Conservation (phyloP, 495 filamentous ascomycete genomes). For the Aspergillus coremiiformis region DNA sequence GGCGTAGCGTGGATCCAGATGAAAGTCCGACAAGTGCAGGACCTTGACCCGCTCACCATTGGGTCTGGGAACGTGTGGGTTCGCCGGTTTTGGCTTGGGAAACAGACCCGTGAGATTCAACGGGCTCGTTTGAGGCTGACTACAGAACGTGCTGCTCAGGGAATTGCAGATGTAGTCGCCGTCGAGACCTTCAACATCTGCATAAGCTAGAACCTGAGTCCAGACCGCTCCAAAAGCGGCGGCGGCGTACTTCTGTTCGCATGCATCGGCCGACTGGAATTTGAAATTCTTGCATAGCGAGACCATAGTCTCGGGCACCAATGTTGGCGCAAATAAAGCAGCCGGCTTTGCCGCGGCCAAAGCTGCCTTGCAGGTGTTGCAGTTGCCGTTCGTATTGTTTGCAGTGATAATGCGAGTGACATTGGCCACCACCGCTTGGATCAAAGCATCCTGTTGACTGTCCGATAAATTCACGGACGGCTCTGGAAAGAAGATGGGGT, state of each 20-base stretch:
- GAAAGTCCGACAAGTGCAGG: slow-evolving; percentile 53
- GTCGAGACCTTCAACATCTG: slow-evolving; percentile 48
- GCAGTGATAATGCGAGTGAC: slow-evolving; percentile 40
- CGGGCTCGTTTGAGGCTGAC: slow-evolving; percentile 34
- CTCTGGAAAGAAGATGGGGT: slow-evolving; percentile 44
- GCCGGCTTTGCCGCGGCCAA: slow-evolving; percentile 44
- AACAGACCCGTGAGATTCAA: slow-evolving; percentile 41
- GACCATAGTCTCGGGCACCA: slow-evolving; percentile 45
- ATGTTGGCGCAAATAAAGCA: slow-evolving; percentile 39
- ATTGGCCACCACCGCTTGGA: slow-evolving; percentile 32
- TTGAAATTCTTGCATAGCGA: slow-evolving; percentile 39
- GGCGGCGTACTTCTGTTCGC: slow-evolving; percentile 39
- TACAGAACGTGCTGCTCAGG: slow-evolving; percentile 41
- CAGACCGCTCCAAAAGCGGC: slow-evolving; percentile 46
- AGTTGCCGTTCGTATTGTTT: slow-evolving; percentile 31
- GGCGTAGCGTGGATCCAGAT: slow-evolving; percentile 51
- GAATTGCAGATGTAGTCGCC: slow-evolving; percentile 52
- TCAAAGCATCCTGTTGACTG: slow-evolving; percentile 31
- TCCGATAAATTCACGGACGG: slow-evolving; percentile 35
- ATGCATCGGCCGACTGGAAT: slow-evolving; percentile 38
- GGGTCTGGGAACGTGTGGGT: slow-evolving; percentile 31
- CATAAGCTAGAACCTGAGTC: slow-evolving; percentile 50
- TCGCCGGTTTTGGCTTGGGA: slow-evolving; percentile 48
- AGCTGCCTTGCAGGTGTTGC: slow-evolving; percentile 47
- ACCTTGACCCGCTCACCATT: slow-evolving; percentile 52